Percentiles rank a stretch among this genome's conserved stretches.
Evolutionary conservation across 2,329 filamentous ascomycete species (phyloP).

Genomic region (Apiospora aurea): DNA sequence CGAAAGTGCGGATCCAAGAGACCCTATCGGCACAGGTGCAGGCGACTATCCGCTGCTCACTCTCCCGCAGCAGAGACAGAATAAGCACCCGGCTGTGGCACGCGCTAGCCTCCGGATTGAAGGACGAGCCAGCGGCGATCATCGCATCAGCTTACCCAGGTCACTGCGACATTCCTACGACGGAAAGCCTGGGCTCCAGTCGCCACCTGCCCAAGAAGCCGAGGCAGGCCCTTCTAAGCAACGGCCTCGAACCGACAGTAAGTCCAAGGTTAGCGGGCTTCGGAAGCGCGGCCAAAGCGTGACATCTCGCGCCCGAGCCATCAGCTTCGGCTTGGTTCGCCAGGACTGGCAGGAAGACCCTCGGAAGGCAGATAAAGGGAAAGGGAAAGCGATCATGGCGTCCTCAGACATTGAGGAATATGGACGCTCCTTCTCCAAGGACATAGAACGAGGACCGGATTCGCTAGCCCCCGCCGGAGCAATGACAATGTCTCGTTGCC

Average conservation of each 20-base stretch:
- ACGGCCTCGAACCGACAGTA: constrained; percentile 32
- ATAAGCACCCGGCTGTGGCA: constrained; percentile 50
- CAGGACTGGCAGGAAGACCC: constrained; percentile 26
- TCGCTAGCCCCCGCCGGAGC: constrained; percentile 49
- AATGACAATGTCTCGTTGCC: constrained; percentile 56
- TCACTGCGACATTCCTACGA: constrained; percentile 63
- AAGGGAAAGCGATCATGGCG: constrained; percentile 57
- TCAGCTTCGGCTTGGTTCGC: constrained; percentile 41
- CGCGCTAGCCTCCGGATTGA: constrained; percentile 61
- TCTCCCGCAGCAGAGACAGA: constrained; percentile 57
- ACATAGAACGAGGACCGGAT: constrained; percentile 63
- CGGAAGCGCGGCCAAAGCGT: constrained; percentile 42
- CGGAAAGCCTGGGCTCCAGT: constrained; percentile 43
- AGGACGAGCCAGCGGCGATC: constrained; percentile 51
- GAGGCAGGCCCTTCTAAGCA: constrained; percentile 37
- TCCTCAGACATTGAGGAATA: constrained; percentile 43
- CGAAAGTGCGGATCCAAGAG: constrained; percentile 44
- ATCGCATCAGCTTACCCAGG: constrained; percentile 60
- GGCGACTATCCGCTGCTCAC: constrained; percentile 60
- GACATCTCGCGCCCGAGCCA: constrained; percentile 36
- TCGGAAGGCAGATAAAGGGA: constrained; percentile 54
- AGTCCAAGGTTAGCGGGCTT: constrained; percentile 33
- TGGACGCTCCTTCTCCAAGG: constrained; percentile 52
- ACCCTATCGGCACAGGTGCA: constrained; percentile 48
- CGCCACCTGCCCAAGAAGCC: constrained; percentile 31